A percentile compares a stretch with the other conserved stretches of the same genome.
phyloP scores from a whole-genome alignment of 2,329 filamentous ascomycete genomes.

The Clarireedia sp. region DNA sequence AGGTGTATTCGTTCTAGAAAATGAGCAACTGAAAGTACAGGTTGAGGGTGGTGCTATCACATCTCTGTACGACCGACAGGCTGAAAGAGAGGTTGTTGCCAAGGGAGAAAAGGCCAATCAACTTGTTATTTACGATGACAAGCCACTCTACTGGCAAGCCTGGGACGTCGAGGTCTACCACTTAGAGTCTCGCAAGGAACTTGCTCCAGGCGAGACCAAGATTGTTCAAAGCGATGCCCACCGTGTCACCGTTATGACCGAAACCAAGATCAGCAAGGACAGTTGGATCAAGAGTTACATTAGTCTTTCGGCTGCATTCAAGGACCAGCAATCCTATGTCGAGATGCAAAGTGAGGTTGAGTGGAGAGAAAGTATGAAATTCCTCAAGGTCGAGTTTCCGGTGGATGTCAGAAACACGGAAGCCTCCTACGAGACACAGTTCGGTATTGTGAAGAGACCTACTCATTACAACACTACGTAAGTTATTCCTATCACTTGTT shows the following conservation, averaged over 20 bases:
- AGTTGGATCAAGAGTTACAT: constrained; percentile 85
- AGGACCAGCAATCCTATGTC: constrained; percentile 59
- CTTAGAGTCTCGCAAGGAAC: constrained; percentile 73
- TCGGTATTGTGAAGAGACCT: constrained; percentile 77
- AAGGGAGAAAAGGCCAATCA: constrained; percentile 74
- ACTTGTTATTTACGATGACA: constrained; percentile 92
- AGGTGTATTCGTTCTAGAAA: constrained; percentile 70
- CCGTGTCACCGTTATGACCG: constrained; percentile 72
- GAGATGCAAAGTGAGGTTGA: constrained; percentile 83
- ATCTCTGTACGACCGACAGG: constrained; percentile 69
- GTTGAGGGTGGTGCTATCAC: constrained; percentile 72
- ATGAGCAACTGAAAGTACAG: constrained; percentile 65
- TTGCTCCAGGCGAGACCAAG: constrained; percentile 58
- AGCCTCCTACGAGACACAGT: constrained; percentile 92
- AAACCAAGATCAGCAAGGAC: constrained; percentile 78
- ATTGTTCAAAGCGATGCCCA: constrained; percentile 67
- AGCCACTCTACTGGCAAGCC: constrained; percentile 93
- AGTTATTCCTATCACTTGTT: constrained; percentile 14
- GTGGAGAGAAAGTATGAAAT: constrained; percentile 95
- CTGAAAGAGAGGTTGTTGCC: constrained; percentile 70
- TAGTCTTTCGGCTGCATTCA: constrained; percentile 62
- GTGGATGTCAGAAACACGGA: constrained; percentile 86
- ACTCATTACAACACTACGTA: constrained; percentile 95
- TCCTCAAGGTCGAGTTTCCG: constrained; percentile 97
- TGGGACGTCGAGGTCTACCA: constrained; percentile 99